phyloP scores from a whole-genome alignment of 2,329 filamentous ascomycete species.

The Fusarium multiceps region DNA sequence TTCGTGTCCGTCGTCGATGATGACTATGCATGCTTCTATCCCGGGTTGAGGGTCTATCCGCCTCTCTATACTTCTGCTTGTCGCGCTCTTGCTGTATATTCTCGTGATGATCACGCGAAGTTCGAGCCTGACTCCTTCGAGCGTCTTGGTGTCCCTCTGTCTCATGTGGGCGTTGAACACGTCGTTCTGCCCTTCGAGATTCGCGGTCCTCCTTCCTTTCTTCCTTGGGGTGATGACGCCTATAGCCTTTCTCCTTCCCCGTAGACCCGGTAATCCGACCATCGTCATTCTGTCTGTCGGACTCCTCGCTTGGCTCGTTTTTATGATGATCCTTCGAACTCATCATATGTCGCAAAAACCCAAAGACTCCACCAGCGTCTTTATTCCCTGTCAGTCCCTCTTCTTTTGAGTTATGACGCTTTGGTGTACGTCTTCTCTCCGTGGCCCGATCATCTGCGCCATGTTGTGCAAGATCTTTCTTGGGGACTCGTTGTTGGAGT shows the following conservation, averaged over 20 bases:
- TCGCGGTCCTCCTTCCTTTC: neutral
- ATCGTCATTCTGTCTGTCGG: neutral
- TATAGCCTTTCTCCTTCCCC: neutral
- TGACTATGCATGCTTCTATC: neutral
- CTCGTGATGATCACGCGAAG: neutral
- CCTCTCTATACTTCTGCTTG: neutral
- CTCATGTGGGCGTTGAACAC: neutral
- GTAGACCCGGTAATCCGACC: neutral
- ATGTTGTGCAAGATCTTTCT: neutral
- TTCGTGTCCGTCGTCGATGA: neutral
- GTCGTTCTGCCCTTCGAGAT: neutral
- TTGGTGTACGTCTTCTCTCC: neutral
- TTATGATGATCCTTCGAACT: neutral
- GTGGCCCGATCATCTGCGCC: neutral
- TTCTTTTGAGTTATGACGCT: neutral
- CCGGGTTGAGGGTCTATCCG: neutral
- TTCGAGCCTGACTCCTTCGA: neutral
- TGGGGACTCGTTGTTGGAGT: neutral
- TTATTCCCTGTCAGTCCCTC: neutral
- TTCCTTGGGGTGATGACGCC: neutral
- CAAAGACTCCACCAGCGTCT: neutral
- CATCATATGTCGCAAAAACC: neutral
- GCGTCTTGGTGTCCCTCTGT: neutral
- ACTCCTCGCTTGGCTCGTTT: neutral
- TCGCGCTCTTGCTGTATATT: neutral